Conservation (phyloP, 202 grass and related monocot genomes). For the Schoenoplectus tabernaemontani region DNA sequence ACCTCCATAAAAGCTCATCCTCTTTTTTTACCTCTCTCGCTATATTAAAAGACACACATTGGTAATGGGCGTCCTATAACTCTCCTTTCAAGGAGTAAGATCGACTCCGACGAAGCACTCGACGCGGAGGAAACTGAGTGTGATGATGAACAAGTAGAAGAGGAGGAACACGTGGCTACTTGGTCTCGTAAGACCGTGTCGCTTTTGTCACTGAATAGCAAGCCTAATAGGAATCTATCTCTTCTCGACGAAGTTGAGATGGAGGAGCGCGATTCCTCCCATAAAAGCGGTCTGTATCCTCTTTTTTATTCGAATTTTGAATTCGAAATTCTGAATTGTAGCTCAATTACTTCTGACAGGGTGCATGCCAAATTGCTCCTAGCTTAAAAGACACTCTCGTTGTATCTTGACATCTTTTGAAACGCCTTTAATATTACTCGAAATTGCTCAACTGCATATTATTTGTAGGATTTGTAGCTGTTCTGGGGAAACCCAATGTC, state of each 20-base stretch:
- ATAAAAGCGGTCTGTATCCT: constrained; percentile 51
- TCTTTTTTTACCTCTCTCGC: too few relatives aligned
- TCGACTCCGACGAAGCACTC: constrained; percentile 8
- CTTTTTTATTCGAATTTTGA: not conserved
- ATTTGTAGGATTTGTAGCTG: constrained; percentile 73
- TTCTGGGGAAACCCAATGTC: constrained; percentile 87
- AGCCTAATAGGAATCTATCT: constrained; percentile 61
- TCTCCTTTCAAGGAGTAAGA: constrained; percentile 18
- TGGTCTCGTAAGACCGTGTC: constrained; percentile 23
- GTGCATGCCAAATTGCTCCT: too few relatives aligned
- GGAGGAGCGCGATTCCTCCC: constrained; percentile 51
- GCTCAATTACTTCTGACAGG: too few relatives aligned
- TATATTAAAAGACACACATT: too few relatives aligned
- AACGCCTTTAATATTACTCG: not conserved
- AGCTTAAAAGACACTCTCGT: too few relatives aligned
- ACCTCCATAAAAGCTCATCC: too few relatives aligned
- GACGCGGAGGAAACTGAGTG: constrained; percentile 23
- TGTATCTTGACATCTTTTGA: not conserved
- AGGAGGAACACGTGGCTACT: not conserved
- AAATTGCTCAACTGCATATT: not conserved
- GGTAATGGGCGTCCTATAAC: too few relatives aligned
- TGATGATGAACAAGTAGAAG: constrained; percentile 7
- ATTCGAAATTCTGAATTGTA: not conserved
- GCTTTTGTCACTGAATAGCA: constrained; percentile 64
- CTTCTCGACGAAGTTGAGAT: constrained; percentile 74